Conservation (phyloP, 1,284 basidiomycete genomes). For the Omphalotus olearius region DNA sequence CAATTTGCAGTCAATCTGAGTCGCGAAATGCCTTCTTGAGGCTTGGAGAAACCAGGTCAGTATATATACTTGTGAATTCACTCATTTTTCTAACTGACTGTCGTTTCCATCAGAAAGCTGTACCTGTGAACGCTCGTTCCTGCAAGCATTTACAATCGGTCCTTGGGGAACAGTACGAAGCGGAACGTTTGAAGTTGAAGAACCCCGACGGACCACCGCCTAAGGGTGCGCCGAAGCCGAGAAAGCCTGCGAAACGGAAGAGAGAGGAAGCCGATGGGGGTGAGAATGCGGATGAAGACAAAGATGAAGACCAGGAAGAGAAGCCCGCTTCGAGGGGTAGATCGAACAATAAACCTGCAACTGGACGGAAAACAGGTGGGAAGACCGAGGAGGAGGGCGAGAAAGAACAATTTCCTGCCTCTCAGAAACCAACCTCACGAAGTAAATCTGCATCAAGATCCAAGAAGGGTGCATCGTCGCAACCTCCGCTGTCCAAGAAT, state of each 20-base stretch:
- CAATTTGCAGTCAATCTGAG: neutral
- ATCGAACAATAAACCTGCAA: neutral
- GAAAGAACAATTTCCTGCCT: conserved; percentile 3
- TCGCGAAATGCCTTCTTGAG: conserved; percentile 21
- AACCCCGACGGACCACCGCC: conserved; percentile 39
- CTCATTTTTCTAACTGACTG: neutral
- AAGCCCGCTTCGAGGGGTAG: neutral
- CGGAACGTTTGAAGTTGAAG: conserved; percentile 42
- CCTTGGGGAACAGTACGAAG: conserved; percentile 56
- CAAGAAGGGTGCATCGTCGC: neutral
- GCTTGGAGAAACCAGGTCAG: conserved; percentile 47
- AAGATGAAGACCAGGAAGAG: neutral
- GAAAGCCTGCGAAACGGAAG: conserved; percentile 11
- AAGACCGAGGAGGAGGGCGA: conserved; percentile 3
- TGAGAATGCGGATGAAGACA: conserved; percentile 2
- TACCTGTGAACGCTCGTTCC: conserved; percentile 48
- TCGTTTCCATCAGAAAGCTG: conserved; percentile 29
- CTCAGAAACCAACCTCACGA: conserved; percentile 14
- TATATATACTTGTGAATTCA: neutral
- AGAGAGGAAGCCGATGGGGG: conserved; percentile 12
- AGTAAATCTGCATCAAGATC: conserved; percentile 11
- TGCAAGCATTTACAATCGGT: conserved; percentile 59
- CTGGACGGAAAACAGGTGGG: neutral
- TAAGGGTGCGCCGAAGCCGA: conserved; percentile 20
- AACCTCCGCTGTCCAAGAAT: neutral